Evolutionary conservation across 202 grass and related monocot species (phyloP).

Genomic region (Alloteropsis angusta): DNA sequence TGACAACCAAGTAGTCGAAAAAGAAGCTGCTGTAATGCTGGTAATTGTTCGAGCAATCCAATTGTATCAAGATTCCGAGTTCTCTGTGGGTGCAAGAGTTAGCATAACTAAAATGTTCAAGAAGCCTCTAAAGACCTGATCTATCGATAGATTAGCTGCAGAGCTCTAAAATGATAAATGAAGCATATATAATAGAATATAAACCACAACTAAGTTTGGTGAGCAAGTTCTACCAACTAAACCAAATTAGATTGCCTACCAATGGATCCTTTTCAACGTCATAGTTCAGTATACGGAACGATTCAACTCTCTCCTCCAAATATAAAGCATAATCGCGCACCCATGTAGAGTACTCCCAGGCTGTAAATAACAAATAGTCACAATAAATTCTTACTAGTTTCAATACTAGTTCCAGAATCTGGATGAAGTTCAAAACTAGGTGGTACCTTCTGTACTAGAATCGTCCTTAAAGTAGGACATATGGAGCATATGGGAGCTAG

Average conservation of each 20-base stretch:
- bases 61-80: slow-evolving; percentile 53
- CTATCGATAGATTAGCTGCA: not conserved
- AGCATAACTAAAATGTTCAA: slow-evolving; percentile 10
- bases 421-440: slow-evolving; percentile 4
- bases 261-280: slow-evolving; percentile 62
- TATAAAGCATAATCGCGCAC: slow-evolving; percentile 79
- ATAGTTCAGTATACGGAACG: slow-evolving; percentile 69
- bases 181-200: not conserved
- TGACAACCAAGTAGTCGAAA: slow-evolving; percentile 76
- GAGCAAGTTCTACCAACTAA: not conserved
- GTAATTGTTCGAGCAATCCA: slow-evolving; percentile 70
- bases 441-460: slow-evolving; percentile 79
- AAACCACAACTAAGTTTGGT: not conserved
- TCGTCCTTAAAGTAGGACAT: slow-evolving; percentile 88
- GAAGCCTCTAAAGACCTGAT: not conserved
- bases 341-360: slow-evolving; percentile 96
- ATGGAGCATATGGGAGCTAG: slow-evolving; percentile 75
- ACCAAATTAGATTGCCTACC: slow-evolving; percentile 33
- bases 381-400: not conserved
- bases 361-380: slow-evolving; percentile 39
- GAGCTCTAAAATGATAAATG: not conserved
- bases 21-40: slow-evolving; percentile 70
- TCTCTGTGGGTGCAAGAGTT: slow-evolving; percentile 37
- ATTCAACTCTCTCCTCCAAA: slow-evolving; percentile 90
- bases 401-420: not conserved